Evolutionary conservation across 352 stramenopile genomes (phyloP), one percentile per base, ranked within the genome.

Genomic region (Sclerospora graminicola): DNA sequence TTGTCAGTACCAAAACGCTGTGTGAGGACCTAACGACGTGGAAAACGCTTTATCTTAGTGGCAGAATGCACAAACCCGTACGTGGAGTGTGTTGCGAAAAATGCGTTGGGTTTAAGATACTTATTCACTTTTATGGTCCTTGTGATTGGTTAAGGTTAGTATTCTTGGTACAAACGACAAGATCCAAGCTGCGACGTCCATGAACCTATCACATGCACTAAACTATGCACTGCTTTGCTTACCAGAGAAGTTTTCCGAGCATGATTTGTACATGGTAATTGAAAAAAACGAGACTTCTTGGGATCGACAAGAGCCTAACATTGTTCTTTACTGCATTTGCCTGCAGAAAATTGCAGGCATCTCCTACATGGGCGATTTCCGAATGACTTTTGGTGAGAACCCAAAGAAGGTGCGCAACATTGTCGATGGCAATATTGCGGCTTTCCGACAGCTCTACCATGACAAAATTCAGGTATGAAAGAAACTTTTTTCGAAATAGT

Each of bases 331-430:
- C 36, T 28, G 31, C 7, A 8, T 30, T 18, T 54, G 11, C 20
- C 10, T 50, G 35, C 31, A 92, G 80, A 84, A 80, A 61, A 92
- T 94, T 21, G 84, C 84, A 11, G 78, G 82, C 2, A 91, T 95
- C 35, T 95, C 84, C 33, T 95, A 95, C 54, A 36, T 84, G 11
- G 84, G 84, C 26, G 84, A 95, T 53, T 94, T 94, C 41, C 78
- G 84, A 26, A 95, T 95, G 84, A 79, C 63, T 20, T 93, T 95
- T 49, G 82, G 82, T 6, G 84, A 95, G 54, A 94, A 95, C 51
- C 84, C 82, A 5, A 84, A 84, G 45, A 95, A 95, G 41, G 84
- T 95, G 16, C 75, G 79, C 48, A 95, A 95, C 50, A 95, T 95
- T 53, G 84, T 95, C 16, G 69, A 78, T n/a, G 73, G 78, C 48